Base-by-base conservation (phyloP, 495 filamentous ascomycete genomes). In the Cercophora sp. region DNA sequence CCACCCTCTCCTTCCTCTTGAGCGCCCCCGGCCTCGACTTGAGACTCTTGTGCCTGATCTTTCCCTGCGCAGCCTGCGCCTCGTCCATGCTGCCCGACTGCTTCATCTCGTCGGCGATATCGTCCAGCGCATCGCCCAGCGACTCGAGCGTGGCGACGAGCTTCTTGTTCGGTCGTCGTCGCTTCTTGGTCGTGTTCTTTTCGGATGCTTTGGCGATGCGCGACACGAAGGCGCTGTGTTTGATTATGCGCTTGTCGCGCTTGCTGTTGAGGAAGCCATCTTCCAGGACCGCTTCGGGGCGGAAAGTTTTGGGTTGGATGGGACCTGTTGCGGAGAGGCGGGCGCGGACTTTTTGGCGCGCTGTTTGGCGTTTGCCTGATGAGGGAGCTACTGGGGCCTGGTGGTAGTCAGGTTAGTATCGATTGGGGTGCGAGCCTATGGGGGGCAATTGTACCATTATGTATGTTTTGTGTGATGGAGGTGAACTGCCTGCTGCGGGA, bases 1-100 rank as follows among this genome's bases (percentile, higher is more conserved):
- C 86, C 23, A 96, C 34, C 66, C 80, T 83, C 67, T 90, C 88
- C 70, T 86, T 91, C 58, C 81, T 76, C 78, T 90, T 95, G 73
- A 88, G 74, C 11, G 89, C 88, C 0, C 92, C 91, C 0, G 87
- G 88, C 44, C 84, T 70, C 46, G 76, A 81, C 62, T 78, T 84
- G 49, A 97, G 58, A 39, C 83, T 88, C 70, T 83, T 85, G 36
- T 85, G 83, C 52, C 81, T 75, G 45, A 88, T 79, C 55, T 80
- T 77, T 6, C 73, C 73, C 45, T 69, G 65, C 16, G 65, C 52
- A 15, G 65, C 60, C 61, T 72, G 62, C 40, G 67, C 57, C 5
- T 49, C 72, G 27, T 64, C 64, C 55, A 62, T 61, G 15, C 61
- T 58, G 0, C 66, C 67, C 10, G 65, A 63, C 9, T 69, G 63